These are phyloP conservation scores for Termitomyces sp. DNA, from an alignment of 768 basidiomycete species.

Conservation along the genomic window DNA sequence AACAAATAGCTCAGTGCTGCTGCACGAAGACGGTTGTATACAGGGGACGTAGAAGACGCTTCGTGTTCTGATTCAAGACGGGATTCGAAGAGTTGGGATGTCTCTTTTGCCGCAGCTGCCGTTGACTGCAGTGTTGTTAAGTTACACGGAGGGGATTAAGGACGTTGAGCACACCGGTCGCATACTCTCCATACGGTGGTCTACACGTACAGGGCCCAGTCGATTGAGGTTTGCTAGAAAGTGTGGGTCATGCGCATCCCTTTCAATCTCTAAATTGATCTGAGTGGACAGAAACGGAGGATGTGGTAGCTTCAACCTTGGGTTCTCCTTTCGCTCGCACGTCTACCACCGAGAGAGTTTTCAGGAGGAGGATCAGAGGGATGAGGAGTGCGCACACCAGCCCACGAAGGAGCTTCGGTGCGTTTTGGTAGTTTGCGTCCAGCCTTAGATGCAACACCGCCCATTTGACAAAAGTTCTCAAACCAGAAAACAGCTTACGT, in stretches of 20 bases:
- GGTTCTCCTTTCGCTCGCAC: conserved; percentile 47
- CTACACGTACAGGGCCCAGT: conserved; percentile 66
- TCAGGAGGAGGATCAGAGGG: conserved; percentile 13
- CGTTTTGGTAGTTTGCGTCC: conserved; percentile 48
- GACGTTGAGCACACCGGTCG: conserved; percentile 33
- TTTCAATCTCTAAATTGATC: conserved; percentile 43
- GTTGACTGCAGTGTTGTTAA: neutral
- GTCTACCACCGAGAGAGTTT: conserved; percentile 7
- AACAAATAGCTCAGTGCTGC: conserved; percentile 49
- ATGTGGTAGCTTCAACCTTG: conserved; percentile 29
- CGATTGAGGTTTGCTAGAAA: conserved; percentile 58
- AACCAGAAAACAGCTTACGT: conserved; percentile 10
- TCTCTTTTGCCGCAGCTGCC: conserved; percentile 15
- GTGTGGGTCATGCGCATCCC: conserved; percentile 67
- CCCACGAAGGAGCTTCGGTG: conserved; percentile 38
- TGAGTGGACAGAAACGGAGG: neutral
- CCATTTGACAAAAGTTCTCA: conserved; percentile 42
- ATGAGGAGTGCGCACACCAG: conserved; percentile 35
- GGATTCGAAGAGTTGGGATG: conserved; percentile 44
- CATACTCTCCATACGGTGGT: conserved; percentile 52
- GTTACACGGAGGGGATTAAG: neutral
- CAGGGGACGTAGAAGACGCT: conserved; percentile 31
- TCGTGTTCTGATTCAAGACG: conserved; percentile 52
- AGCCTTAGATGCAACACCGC: conserved; percentile 54
- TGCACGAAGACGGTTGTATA: conserved; percentile 52